Evolutionary conservation across 768 basidiomycete genomes (phyloP), one percentile per base, ranked within the genome.

Genomic region (Ephemerocybe angulata): DNA sequence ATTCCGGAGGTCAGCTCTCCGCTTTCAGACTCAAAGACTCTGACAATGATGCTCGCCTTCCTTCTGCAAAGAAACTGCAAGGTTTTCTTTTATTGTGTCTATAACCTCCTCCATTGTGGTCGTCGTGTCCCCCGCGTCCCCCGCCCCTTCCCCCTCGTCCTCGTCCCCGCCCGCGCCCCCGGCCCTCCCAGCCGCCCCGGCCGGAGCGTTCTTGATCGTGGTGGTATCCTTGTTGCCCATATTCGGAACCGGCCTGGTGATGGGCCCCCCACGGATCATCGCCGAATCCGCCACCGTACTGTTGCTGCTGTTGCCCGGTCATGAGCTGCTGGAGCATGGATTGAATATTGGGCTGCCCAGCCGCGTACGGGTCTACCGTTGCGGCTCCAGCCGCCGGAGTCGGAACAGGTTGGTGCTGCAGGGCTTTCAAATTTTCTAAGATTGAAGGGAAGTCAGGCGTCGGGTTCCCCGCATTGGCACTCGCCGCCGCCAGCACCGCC

Each of bases 61-160:
- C 90, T 83, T 84, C 81, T 76, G 83, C 82, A 82, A 85, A 91
- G 79, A 91, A 92, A 81, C 79, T 87, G 87, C 90, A 92, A 74
- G 87, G 85, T 85, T 82, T 85, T 85, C 86, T 83, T 84, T 85
- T 90, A 82, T 76, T 88, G 72, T 80, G 80, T 86, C 80, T 87
- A 86, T 77, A 82, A 60, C 81, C 84, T 57, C 79, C 80, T 41
- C 81, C 81, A 37, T 78, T 80, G 55, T 76, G 77, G 52, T 71
- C 66, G 56, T 82, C 76, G 56, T 77, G 64, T 47, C 74, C 72
- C 37, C 77, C 65, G 47, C 82, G 80, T 47, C 86, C 71, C 53
- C 48, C 48, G 12, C 48, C n/a, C 12, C 30, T 22, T 13, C 6
- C 48, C 19, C 87, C 83, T 49, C 84, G 74, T 41, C 79, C 79